These are phyloP conservation scores for Phytopythium cucurbitacearum DNA, from an alignment of 352 stramenopile genomes.

Conservation along the genomic window DNA sequence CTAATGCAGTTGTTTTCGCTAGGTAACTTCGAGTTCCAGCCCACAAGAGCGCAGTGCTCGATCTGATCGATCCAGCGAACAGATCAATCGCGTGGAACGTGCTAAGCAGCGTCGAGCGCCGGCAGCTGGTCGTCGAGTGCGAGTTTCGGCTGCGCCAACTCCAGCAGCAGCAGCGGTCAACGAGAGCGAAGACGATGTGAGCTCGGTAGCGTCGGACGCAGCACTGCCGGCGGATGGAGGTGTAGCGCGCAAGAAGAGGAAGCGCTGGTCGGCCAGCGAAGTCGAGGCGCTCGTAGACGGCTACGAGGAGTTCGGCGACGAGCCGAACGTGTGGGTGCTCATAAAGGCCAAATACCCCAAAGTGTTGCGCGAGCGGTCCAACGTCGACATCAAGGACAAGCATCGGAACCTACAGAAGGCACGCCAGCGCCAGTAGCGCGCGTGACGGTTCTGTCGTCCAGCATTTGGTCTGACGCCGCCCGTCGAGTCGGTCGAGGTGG, in stretches of 20 bases:
- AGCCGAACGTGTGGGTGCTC: constrained; percentile 58
- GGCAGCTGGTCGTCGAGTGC: too few species aligned
- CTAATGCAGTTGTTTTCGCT: too few species aligned
- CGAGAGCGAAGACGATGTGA: constrained; percentile 1
- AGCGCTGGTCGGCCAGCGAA: constrained; percentile 52
- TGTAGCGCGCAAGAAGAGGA: constrained; percentile 17
- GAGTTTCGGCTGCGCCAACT: too few species aligned
- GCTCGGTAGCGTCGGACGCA: background rate
- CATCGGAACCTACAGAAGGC: constrained; percentile 68
- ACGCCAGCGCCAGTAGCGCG: constrained; percentile 16
- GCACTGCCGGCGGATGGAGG: constrained; percentile 1
- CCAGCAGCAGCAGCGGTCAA: background rate
- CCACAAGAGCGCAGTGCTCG: too few species aligned
- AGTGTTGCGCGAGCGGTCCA: constrained; percentile 44
- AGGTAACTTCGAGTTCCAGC: too few species aligned
- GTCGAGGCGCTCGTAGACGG: constrained; percentile 55
- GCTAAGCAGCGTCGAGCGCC: too few species aligned
- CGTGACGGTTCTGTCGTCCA: background rate
- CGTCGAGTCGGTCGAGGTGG: too few species aligned
- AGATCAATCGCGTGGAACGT: too few species aligned
- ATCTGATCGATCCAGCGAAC: too few species aligned
- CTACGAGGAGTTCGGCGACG: constrained; percentile 38
- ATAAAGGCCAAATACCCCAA: constrained; percentile 60
- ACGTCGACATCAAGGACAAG: constrained; percentile 85
- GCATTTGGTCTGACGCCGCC: too few species aligned